phyloP scores from a whole-genome alignment of 371 early-diverging fungal species.

The Mucor velutinosus region DNA sequence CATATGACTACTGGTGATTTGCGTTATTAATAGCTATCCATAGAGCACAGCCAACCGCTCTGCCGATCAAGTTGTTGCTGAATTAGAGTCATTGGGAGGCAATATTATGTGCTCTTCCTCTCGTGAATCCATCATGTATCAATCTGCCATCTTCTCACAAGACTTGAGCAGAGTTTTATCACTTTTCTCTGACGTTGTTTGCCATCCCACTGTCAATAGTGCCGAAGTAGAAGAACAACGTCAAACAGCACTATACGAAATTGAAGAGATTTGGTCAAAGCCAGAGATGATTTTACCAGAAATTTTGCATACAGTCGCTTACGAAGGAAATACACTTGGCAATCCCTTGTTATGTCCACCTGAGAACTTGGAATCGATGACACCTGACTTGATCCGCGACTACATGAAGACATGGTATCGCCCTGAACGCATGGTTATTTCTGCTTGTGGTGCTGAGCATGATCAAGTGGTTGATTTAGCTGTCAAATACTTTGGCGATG shows the following conservation, averaged over 20 bases:
- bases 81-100: slow-evolving; percentile 87
- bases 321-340: slow-evolving; percentile 79
- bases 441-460: slow-evolving; percentile 88
- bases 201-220: slow-evolving; percentile 67
- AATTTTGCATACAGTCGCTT: slow-evolving; percentile 85
- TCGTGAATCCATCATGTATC: slow-evolving; percentile 95
- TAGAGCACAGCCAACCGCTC: slow-evolving; percentile 65
- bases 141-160: slow-evolving; percentile 86
- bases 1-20: too few relatives aligned
- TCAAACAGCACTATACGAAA: slow-evolving; percentile 83
- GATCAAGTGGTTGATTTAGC: slow-evolving; percentile 78
- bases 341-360: slow-evolving; percentile 80
- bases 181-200: slow-evolving; percentile 81
- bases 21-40: not conserved
- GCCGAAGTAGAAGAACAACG: slow-evolving; percentile 85
- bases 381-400: slow-evolving; percentile 64
- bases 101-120: slow-evolving; percentile 88
- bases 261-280: slow-evolving; percentile 82
- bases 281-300: slow-evolving; percentile 89
- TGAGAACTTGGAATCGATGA: slow-evolving; percentile 66
- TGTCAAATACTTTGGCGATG: slow-evolving; percentile 63
- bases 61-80: slow-evolving; percentile 71
- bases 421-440: slow-evolving; percentile 91
- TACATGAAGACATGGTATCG: slow-evolving; percentile 82
- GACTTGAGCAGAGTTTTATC: slow-evolving; percentile 74